Evolutionary conservation across 345 rosid species (phyloP), one percentile per base, ranked within the genome.

Genomic region (Syzygium jambos): DNA sequence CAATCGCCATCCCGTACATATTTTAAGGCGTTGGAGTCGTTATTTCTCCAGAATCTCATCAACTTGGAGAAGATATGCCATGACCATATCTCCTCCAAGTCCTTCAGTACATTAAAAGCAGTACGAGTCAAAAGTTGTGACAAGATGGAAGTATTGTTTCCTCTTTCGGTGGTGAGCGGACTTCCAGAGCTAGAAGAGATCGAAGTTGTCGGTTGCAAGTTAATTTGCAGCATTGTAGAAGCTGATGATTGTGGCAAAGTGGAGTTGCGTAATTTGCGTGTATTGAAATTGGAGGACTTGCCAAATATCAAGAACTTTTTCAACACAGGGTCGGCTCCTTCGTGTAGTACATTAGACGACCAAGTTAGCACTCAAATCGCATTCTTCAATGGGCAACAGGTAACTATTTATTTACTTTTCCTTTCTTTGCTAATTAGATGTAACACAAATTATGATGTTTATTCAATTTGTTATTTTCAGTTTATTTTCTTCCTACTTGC

Each of bases 281-380:
- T 1, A 65, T 1, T 65, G 78, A 0, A 15, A 1, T 15, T 65
- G 11, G 0, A 0, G 0, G 0, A 0, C 6, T 30, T 65, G 2
- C 43, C 78, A 30, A 7, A 30, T 3, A 65, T 30, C 5, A 17
- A 30, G 78, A 65, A 30, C 3, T 65, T 30, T 65, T 15, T 15
- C 11, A 1, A 1, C 0, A 1, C 0, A 0, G 1, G 11, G 5
- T 0, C 5, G 2, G 0, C 77, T n/a, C 34, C 10, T 29, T 63
- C 1, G 2, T 29, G 11, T 3, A 7, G 21, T 0, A 7, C 22
- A 63, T 63, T 22, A 29, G 0, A 65, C 1, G 2, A n/a, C 21
- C 21, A 2, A 3, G 22, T 15, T 7, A 1, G 5, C 22, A 29
- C 77, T 29, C 77, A 7, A 63, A 15, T 63, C 6, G 2, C 11